A percentile compares a stretch with the other conserved stretches of the same genome.
phyloP scores from a whole-genome alignment of 2,329 filamentous ascomycete species.

The Aspergillus neotritici region DNA sequence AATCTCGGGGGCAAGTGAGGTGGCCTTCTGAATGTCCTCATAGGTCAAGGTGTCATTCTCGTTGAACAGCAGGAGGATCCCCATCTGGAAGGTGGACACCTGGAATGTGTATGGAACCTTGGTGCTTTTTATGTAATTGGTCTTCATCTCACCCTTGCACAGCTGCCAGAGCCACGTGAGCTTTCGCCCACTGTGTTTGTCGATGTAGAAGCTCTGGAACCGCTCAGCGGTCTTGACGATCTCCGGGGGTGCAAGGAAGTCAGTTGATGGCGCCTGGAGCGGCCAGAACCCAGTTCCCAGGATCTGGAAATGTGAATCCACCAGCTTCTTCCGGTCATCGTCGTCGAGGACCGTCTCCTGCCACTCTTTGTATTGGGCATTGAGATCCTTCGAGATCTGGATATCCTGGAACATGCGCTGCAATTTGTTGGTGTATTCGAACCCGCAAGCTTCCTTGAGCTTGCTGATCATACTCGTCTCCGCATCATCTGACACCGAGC shows the following conservation, averaged over 20 bases:
- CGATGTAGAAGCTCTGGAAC: conserved; percentile 86
- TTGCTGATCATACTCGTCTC: conserved; percentile 99
- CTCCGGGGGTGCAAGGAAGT: conserved; percentile 79
- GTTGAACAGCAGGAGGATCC: conserved; percentile 89
- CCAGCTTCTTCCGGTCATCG: conserved; percentile 59
- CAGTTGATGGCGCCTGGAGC: conserved; percentile 75
- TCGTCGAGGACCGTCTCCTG: conserved; percentile 62
- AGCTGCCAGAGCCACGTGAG: conserved; percentile 97
- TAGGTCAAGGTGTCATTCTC: conserved; percentile 80
- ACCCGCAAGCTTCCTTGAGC: conserved; percentile 95
- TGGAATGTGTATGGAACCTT: conserved; percentile 96
- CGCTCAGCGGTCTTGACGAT: conserved; percentile 83
- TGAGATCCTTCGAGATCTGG: conserved; percentile 97
- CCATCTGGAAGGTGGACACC: conserved; percentile 97
- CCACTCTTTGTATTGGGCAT: conserved; percentile 77
- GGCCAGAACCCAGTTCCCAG: conserved; percentile 98
- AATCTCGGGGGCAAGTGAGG: conserved; percentile 71
- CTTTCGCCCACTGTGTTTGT: conserved; percentile 95
- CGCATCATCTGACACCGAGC: conserved; percentile 91
- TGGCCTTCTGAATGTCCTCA: conserved; percentile 78
- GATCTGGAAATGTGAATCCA: conserved; percentile 87
- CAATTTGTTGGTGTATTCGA: conserved; percentile 98
- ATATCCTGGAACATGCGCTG: conserved; percentile 99
- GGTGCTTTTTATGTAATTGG: conserved; percentile 80
- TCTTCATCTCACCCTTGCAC: conserved; percentile 94